These are phyloP conservation scores for Solanum aculeatissimum DNA, from an alignment of 305 asterid genomes.

Conservation along the genomic window DNA sequence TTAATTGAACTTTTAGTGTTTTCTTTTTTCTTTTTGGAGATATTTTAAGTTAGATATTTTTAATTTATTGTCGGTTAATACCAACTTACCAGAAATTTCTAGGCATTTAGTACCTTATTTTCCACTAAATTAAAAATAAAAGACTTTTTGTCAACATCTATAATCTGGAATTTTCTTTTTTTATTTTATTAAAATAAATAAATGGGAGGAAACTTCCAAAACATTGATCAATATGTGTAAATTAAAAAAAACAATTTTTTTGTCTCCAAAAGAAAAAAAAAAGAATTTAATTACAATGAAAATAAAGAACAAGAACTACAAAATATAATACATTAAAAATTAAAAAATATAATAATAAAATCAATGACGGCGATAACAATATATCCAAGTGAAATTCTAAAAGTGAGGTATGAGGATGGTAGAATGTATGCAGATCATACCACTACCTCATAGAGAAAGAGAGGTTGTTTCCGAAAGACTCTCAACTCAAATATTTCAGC, in stretches of 20 bases:
- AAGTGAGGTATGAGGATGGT: no score
- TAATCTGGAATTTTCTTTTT: background rate
- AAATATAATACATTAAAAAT: no score
- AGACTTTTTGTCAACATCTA: background rate
- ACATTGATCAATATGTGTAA: background rate
- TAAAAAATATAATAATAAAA: no score
- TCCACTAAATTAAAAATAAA: slow-evolving; percentile 2
- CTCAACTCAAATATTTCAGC: no score
- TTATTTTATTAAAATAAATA: background rate
- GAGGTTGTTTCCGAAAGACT: no score
- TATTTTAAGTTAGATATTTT: background rate
- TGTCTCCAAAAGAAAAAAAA: background rate
- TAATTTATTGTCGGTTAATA: background rate
- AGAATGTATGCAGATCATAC: no score
- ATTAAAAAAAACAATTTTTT: background rate
- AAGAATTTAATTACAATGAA: background rate
- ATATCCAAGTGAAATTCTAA: no score
- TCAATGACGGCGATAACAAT: no score
- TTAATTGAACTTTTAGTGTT: no score
- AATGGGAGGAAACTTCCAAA: background rate
- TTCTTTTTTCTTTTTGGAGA: background rate
- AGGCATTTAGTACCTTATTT: background rate
- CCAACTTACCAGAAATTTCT: background rate
- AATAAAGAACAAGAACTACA: no score
- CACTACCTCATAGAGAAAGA: no score